phyloP scores from a whole-genome alignment of 1,139 yeast genomes.

The Sugiyamaella sp. region DNA sequence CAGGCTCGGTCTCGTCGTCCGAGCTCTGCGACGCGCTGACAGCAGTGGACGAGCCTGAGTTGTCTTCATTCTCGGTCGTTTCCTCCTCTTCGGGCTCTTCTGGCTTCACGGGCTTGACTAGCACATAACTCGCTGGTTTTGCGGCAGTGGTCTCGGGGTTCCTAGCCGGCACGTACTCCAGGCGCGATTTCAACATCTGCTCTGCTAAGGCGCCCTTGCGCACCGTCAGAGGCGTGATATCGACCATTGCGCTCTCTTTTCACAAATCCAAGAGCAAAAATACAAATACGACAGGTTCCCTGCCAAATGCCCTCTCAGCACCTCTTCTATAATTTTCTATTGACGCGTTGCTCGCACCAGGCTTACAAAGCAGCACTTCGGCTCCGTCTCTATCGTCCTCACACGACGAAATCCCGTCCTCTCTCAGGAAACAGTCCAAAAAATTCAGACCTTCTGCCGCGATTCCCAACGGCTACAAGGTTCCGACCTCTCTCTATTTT shows the following conservation, averaged over 20 bases:
- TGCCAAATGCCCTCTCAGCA: too few relatives aligned
- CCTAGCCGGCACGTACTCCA: slow-evolving; percentile 59
- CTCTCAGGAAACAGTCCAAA: not conserved
- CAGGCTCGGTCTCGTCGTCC: slow-evolving; percentile 5
- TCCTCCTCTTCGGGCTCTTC: slow-evolving; percentile 5
- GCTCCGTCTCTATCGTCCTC: too few relatives aligned
- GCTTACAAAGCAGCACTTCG: too few relatives aligned
- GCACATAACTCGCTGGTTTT: slow-evolving; percentile 33
- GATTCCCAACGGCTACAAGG: not conserved
- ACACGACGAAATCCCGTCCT: too few relatives aligned
- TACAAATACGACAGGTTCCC: too few relatives aligned
- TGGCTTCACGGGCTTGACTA: slow-evolving; percentile 26
- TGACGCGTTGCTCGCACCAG: too few relatives aligned
- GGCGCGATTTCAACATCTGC: slow-evolving; percentile 60
- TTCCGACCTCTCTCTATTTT: not conserved
- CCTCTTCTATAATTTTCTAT: too few relatives aligned
- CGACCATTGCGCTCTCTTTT: too few relatives aligned
- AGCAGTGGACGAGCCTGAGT: not conserved
- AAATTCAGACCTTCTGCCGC: not conserved
- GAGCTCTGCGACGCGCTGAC: slow-evolving; percentile 9
- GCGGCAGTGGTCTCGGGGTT: slow-evolving; percentile 46
- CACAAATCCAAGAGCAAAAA: too few relatives aligned
- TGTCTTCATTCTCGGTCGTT: not conserved
- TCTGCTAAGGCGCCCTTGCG: slow-evolving; percentile 44
- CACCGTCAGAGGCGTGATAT: slow-evolving; percentile 16